Evolutionary conservation across 1,139 yeast species (phyloP), one percentile per base, ranked within the genome.

Genomic region (Meyerozyma athensensis): DNA sequence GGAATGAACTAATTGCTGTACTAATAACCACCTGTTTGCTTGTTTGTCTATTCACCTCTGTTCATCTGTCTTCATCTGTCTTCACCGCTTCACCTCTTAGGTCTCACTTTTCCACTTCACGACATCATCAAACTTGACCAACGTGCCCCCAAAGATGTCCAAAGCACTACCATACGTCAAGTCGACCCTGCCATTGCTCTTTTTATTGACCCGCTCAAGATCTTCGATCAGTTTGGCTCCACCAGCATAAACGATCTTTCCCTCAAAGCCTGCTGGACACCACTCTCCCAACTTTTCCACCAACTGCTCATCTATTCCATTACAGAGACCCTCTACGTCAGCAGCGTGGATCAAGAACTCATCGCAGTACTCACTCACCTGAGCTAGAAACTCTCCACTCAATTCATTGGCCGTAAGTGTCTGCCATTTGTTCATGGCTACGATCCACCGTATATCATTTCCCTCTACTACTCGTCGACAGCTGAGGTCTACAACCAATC

Each of bases 341-440:
- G 98, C 99, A 3, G 98, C 98, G 61, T 92, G 99, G 19, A 92
- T 81, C 42, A 92, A 65, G 52, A 90, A 86, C 60, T 92, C 98
- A 45, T 78, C 75, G 52, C 97, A 86, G 58, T 82, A 86, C 36
- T 68, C 41, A 10, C 83, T 63, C 26, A 92, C 71, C 39, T 59
- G 45, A 4, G 50, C 56, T 39, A 92, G 71, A 21, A 86, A 74
- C 21, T 73, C 74, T 30, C 58, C 56, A 36, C 68, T 67, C 39
- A 92, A 66, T 39, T 63, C 74, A 36, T 80, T 73, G 34, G 69
- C 71, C 0, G 98, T 92, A 30, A 90, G 63, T 0, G 94, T 86
- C 60, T 90, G 97, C 98, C 98, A 92, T 58, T 90, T 85, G 60
- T 94, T 89, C 79, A 89, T 92, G 4, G 97, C 97, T 6, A 94